Percentiles rank a stretch among this genome's conserved stretches.
Conservation (phyloP, 1,284 basidiomycete genomes). For the Schizophyllum amplum region DNA sequence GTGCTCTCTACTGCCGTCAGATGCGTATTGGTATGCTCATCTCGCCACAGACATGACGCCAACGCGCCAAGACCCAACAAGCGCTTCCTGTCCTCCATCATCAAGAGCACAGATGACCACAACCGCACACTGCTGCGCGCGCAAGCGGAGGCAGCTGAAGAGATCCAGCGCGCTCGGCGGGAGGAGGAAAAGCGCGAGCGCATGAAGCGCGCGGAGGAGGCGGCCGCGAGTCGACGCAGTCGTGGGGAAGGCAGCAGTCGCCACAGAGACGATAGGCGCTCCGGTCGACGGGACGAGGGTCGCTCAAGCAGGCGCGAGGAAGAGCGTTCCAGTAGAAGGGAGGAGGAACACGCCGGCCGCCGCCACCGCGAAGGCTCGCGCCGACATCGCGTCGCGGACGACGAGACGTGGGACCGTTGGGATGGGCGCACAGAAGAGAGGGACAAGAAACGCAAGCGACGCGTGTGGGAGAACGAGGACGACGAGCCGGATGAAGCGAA, state of each 20-base stretch:
- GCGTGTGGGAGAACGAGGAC: conserved; percentile 35
- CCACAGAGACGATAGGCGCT: conserved; percentile 17
- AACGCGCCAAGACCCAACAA: conserved; percentile 84
- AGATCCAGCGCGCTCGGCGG: conserved; percentile 56
- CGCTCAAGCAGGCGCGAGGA: background rate
- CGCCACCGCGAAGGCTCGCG: conserved; percentile 11
- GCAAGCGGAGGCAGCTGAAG: conserved; percentile 69
- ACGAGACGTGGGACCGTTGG: conserved; percentile 39
- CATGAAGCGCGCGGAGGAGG: conserved; percentile 59
- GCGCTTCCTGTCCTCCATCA: conserved; percentile 82
- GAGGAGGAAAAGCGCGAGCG: conserved; percentile 57
- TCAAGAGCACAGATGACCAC: conserved; percentile 87
- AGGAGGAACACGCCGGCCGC: conserved; percentile 11
- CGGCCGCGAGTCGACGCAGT: conserved; percentile 47
- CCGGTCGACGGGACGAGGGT: background rate
- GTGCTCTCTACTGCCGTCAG: conserved; percentile 6
- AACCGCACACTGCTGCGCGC: conserved; percentile 76
- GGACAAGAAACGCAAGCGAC: conserved; percentile 27
- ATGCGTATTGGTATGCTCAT: conserved; percentile 3
- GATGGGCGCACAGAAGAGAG: conserved; percentile 37
- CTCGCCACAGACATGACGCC: conserved; percentile 33
- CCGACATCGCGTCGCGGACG: conserved; percentile 10
- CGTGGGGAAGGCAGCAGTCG: conserved; percentile 24
- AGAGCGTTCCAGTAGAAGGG: background rate
- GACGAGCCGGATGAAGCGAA: conserved; percentile 23